Conservation (phyloP, 495 filamentous ascomycete species). For the Achaetomiella virescens region DNA sequence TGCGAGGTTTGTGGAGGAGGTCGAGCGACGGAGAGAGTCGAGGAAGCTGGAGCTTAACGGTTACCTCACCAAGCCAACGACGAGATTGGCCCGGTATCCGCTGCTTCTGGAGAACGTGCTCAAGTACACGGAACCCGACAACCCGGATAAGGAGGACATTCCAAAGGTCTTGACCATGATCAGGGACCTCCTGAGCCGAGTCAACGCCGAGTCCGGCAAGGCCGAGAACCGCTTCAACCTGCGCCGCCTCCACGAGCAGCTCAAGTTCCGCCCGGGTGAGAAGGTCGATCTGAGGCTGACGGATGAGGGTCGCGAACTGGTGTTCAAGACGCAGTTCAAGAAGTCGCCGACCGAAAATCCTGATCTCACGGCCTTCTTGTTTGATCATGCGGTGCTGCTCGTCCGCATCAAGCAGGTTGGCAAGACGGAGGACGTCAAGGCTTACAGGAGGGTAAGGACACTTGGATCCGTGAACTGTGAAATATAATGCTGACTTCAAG, state of each 20-base stretch:
- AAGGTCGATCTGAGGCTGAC: slow-evolving; percentile 92
- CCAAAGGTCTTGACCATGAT: slow-evolving; percentile 81
- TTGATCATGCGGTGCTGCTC: slow-evolving; percentile 91
- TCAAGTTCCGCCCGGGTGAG: slow-evolving; percentile 81
- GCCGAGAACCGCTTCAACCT: slow-evolving; percentile 98
- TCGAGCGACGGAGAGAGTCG: slow-evolving; percentile 91
- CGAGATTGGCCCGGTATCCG: slow-evolving; percentile 89
- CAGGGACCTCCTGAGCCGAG: slow-evolving; percentile 75
- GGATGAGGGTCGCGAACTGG: slow-evolving; percentile 84
- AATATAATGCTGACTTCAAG: slow-evolving; percentile 6
- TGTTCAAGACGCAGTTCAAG: slow-evolving; percentile 89
- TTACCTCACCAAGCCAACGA: slow-evolving; percentile 97
- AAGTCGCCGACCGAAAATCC: slow-evolving; percentile 81
- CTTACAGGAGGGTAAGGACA: slow-evolving; percentile 66
- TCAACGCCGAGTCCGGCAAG: slow-evolving; percentile 93
- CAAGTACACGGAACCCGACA: slow-evolving; percentile 82
- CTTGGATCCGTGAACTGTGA: neutral
- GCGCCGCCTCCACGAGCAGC: slow-evolving; percentile 78
- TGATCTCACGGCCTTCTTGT: slow-evolving; percentile 89
- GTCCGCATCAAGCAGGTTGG: slow-evolving; percentile 83
- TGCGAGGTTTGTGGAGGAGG: slow-evolving; percentile 90
- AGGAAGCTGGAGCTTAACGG: slow-evolving; percentile 96
- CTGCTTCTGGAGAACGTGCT: slow-evolving; percentile 85
- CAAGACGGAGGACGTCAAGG: slow-evolving; percentile 88
- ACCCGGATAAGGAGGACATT: slow-evolving; percentile 83